Percentiles rank a stretch among this genome's conserved stretches.
These are phyloP conservation scores for Ochetophila trinervis DNA, from an alignment of 306 rosid genomes.

Conservation along the genomic window DNA sequence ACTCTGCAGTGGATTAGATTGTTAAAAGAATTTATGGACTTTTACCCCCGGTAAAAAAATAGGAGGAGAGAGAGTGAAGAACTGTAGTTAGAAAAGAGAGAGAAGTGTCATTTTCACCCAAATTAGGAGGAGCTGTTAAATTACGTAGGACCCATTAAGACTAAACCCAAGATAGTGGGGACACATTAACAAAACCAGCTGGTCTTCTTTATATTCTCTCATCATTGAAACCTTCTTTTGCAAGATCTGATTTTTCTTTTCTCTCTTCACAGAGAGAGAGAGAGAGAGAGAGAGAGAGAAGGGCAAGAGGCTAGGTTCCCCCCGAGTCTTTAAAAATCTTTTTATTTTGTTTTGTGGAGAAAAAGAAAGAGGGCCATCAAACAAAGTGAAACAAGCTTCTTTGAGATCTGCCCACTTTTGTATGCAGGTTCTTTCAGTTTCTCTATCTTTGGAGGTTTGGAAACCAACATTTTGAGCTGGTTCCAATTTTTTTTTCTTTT, in stretches of 20 bases:
- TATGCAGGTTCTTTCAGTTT: conserved; percentile 40
- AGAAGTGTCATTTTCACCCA: no score
- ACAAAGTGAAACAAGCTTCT: conserved; percentile 24
- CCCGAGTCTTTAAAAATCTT: conserved; percentile 28
- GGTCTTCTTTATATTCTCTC: conserved; percentile 28
- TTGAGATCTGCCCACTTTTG: conserved; percentile 61
- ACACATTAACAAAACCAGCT: conserved; percentile 51
- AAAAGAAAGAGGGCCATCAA: conserved; percentile 12
- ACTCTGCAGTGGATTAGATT: no score
- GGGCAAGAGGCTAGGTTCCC: conserved; percentile 18
- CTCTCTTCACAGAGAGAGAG: conserved; percentile 15
- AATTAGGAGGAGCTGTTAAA: no score
- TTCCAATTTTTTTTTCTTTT: conserved; percentile 6
- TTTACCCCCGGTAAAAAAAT: no score
- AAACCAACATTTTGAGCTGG: neutral
- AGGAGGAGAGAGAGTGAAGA: no score
- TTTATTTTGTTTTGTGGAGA: conserved; percentile 33
- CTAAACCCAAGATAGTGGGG: conserved; percentile 43
- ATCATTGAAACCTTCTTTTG: conserved; percentile 30
- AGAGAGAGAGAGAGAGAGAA: conserved; percentile 9
- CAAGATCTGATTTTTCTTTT: conserved; percentile 60
- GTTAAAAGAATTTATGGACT: no score
- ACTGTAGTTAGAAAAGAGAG: no score
- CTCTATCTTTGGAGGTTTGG: conserved; percentile 19
- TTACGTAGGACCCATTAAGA: no score